A percentile compares a stretch with the other conserved stretches of the same genome.
Evolutionary conservation across 208 protist genomes (phyloP).

Genomic region (Wallacemonas sp.): DNA sequence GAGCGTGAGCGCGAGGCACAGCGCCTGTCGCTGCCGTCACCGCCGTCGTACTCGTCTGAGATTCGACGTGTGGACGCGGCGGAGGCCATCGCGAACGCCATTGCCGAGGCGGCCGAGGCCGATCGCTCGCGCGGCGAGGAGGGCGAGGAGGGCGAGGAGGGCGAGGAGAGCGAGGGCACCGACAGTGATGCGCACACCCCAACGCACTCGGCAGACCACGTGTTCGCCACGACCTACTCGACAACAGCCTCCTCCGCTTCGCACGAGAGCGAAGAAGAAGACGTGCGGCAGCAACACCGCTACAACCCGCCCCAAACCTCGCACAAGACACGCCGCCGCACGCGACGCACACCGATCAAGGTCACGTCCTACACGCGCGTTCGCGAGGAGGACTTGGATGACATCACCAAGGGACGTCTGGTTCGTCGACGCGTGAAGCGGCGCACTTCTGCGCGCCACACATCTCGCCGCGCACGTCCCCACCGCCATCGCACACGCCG

Average conservation of each 20-base stretch:
- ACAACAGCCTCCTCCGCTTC: not conserved
- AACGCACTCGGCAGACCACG: too few relatives aligned
- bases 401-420: not conserved
- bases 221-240: not conserved
- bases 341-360: not conserved
- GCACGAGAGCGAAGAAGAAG: not conserved
- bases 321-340: not conserved
- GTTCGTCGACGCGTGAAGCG: conserved; percentile 5
- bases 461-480: not conserved
- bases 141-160: not conserved
- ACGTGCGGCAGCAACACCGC: not conserved
- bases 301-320: not conserved
- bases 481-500: not conserved
- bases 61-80: not conserved
- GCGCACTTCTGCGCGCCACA: not conserved
- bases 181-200: too few relatives aligned
- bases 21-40: not conserved
- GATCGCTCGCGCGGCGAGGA: not conserved
- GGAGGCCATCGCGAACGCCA: not conserved
- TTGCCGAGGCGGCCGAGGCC: not conserved
- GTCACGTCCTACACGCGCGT: not conserved
- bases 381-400: not conserved
- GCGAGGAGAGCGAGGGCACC: too few relatives aligned
- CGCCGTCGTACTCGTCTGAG: conserved; percentile 9
- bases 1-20: conserved; percentile 11